Conservation (phyloP, 164 flowering plant genomes). For the Stephania cephalantha region DNA sequence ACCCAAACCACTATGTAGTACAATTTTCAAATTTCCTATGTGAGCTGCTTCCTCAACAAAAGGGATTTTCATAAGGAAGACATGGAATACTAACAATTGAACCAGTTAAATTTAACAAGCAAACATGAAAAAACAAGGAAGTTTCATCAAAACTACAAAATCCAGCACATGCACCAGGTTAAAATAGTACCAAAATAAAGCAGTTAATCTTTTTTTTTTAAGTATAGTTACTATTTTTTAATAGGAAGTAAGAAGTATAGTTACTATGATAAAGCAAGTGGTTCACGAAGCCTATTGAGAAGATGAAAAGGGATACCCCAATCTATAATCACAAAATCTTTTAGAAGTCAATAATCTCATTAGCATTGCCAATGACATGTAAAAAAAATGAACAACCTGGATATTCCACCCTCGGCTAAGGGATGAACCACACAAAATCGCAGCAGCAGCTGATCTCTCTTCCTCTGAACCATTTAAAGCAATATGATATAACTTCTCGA, state of each 20-base stretch:
- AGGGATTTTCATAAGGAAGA: neutral
- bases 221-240: no score
- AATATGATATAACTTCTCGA: slow-evolving; percentile 58
- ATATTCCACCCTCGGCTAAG: slow-evolving; percentile 68
- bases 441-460: slow-evolving; percentile 58
- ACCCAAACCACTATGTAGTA: neutral
- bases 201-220: no score
- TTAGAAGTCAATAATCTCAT: no score
- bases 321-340: no score
- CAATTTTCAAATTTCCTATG: neutral
- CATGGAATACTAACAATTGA: neutral
- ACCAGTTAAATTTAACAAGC: neutral
- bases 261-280: no score
- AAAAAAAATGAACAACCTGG: slow-evolving; percentile 41
- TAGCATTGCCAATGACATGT: neutral
- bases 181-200: no score
- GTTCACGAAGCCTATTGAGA: no score
- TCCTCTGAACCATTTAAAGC: slow-evolving; percentile 61
- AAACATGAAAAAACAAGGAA: no score
- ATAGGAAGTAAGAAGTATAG: no score
- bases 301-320: no score
- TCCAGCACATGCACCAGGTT: no score
- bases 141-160: no score
- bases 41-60: neutral
- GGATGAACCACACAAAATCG: slow-evolving; percentile 70